phyloP scores from a whole-genome alignment of 1,284 basidiomycete species.

The Pseudozyma sp. region DNA sequence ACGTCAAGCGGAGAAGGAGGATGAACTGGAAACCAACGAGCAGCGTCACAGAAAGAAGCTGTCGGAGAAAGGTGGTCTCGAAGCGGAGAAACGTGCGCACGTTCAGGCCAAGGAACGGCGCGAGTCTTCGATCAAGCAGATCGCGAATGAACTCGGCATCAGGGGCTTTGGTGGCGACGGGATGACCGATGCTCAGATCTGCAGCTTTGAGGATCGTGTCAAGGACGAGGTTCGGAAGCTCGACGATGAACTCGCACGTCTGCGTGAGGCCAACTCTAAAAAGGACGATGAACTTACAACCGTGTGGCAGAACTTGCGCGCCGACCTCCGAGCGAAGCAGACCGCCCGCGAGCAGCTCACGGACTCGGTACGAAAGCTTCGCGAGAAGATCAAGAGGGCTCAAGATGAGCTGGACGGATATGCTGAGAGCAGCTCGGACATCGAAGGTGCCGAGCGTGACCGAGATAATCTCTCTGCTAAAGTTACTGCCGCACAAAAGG shows the following conservation, averaged over 20 bases:
- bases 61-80: slow-evolving; percentile 64
- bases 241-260: slow-evolving; percentile 33
- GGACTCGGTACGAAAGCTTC: slow-evolving; percentile 40
- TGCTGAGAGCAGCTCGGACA: slow-evolving; percentile 37
- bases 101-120: slow-evolving; percentile 79
- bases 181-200: slow-evolving; percentile 76
- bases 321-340: slow-evolving; percentile 50
- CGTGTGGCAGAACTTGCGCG: slow-evolving; percentile 50
- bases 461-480: slow-evolving; percentile 37
- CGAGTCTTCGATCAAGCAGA: slow-evolving; percentile 79
- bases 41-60: slow-evolving; percentile 44
- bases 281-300: slow-evolving; percentile 45
- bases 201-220: slow-evolving; percentile 74
- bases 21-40: slow-evolving; percentile 66
- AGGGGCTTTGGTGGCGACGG: slow-evolving; percentile 79
- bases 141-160: slow-evolving; percentile 78
- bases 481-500: slow-evolving; percentile 37
- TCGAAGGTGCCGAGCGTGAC: slow-evolving; percentile 45
- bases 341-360: slow-evolving; percentile 47
- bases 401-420: slow-evolving; percentile 56
- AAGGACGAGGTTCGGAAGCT: slow-evolving; percentile 44
- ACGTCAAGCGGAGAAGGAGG: slow-evolving; percentile 75
- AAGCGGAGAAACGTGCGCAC: slow-evolving; percentile 70
- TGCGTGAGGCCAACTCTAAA: slow-evolving; percentile 28
- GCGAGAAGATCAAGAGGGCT: slow-evolving; percentile 49